Conservation (phyloP, 305 asterid species). For the Fraxinus sp. region DNA sequence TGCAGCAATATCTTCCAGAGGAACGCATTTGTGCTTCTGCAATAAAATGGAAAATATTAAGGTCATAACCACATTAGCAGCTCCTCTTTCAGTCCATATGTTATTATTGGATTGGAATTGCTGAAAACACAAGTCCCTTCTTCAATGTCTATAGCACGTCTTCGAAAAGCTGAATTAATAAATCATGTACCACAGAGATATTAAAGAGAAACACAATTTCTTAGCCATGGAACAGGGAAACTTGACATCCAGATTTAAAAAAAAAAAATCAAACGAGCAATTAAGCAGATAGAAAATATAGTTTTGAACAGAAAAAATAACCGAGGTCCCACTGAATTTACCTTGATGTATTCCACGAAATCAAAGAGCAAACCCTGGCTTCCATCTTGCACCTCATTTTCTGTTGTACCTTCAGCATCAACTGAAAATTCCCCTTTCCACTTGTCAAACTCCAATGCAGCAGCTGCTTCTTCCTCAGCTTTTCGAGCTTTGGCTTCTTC, state of each 20-base stretch:
- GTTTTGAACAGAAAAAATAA: conserved; percentile 7
- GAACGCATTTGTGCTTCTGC: conserved; percentile 94
- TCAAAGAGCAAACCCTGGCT: conserved; percentile 75
- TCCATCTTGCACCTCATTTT: conserved; percentile 82
- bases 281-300: not conserved
- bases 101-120: not conserved
- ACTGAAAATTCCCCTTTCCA: conserved; percentile 95
- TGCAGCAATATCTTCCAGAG: conserved; percentile 96
- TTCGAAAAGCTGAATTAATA: not conserved
- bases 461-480: conserved; percentile 92
- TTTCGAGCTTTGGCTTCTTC: conserved; percentile 88
- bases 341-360: conserved; percentile 97
- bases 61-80: conserved; percentile 9
- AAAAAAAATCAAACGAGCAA: not conserved
- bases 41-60: conserved; percentile 29
- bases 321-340: conserved; percentile 21
- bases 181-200: not conserved
- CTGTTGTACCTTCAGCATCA: conserved; percentile 96
- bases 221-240: conserved; percentile 12
- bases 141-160: not conserved
- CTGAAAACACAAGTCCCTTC: not conserved
- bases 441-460: conserved; percentile 87
- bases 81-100: not conserved
- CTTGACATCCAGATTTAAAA: not conserved
- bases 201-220: not conserved